A percentile compares a stretch with the other conserved stretches of the same genome.
Conservation (phyloP, 768 basidiomycete species). For the Naematelia aurantialba region DNA sequence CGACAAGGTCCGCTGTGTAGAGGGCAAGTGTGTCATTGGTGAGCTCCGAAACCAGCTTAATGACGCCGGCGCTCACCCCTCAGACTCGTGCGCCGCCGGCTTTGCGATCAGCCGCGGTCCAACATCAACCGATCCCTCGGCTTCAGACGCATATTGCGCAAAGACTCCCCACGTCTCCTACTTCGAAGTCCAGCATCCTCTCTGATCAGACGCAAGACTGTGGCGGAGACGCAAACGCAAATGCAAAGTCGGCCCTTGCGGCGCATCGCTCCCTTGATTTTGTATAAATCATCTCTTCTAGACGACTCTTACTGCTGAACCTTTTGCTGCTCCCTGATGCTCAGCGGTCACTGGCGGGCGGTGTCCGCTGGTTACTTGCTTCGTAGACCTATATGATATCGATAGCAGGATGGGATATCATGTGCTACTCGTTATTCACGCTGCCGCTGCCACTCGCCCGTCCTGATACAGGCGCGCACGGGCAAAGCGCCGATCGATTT, state of each 20-base stretch:
- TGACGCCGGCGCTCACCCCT: neutral
- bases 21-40: constrained; percentile 9
- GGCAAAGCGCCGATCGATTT: neutral
- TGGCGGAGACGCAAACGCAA: too few species aligned
- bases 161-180: neutral
- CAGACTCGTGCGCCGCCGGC: neutral
- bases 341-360: neutral
- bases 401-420: neutral
- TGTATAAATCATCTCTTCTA: neutral
- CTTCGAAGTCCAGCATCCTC: neutral
- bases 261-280: too few species aligned
- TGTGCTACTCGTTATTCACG: neutral
- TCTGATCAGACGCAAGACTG: too few species aligned
- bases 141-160: neutral
- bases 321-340: too few species aligned
- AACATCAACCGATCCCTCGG: neutral
- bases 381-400: neutral
- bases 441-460: neutral
- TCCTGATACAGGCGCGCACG: neutral
- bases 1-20: constrained; percentile 8
- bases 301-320: too few species aligned
- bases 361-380: neutral
- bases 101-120: neutral
- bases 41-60: constrained; percentile 1
- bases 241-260: too few species aligned